These are phyloP conservation scores for Aspergillus viridinutans DNA, from an alignment of 2,329 filamentous ascomycete genomes.

Conservation along the genomic window DNA sequence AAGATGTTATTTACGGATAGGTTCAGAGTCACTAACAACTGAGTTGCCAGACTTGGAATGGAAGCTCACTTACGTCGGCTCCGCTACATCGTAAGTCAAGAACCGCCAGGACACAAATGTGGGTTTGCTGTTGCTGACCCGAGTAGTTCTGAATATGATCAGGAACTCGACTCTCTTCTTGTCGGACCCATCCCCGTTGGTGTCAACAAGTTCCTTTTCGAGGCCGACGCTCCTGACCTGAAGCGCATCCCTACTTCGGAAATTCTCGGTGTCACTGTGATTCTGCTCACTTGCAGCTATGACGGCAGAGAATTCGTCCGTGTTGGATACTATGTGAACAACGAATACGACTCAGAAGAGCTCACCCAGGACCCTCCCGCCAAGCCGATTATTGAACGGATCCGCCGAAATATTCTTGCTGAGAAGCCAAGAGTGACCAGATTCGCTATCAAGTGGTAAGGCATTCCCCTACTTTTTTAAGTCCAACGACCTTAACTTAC, in stretches of 20 bases:
- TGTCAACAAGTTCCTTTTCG: constrained; percentile 98
- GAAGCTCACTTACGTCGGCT: constrained; percentile 99
- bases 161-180: constrained; percentile 94
- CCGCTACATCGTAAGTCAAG: constrained; percentile 80
- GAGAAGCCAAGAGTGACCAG: constrained; percentile 97
- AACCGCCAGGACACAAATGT: not conserved
- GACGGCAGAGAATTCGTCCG: constrained; percentile 95
- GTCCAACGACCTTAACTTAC: not conserved
- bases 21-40: constrained; percentile 12
- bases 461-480: not conserved
- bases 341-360: constrained; percentile 93
- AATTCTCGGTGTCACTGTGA: constrained; percentile 93
- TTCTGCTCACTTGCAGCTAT: constrained; percentile 93
- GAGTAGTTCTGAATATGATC: constrained; percentile 84
- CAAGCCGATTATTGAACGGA: constrained; percentile 88
- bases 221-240: constrained; percentile 88
- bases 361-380: constrained; percentile 83
- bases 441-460: constrained; percentile 96
- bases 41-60: constrained; percentile 77
- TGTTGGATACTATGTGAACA: constrained; percentile 99
- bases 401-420: constrained; percentile 85
- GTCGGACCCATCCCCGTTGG: constrained; percentile 97
- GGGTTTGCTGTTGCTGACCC: constrained; percentile 20
- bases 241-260: constrained; percentile 89
- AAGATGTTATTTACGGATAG: not conserved